Base-by-base conservation (phyloP, 352 stramenopile species). In the Phytophthora agathidicida region DNA sequence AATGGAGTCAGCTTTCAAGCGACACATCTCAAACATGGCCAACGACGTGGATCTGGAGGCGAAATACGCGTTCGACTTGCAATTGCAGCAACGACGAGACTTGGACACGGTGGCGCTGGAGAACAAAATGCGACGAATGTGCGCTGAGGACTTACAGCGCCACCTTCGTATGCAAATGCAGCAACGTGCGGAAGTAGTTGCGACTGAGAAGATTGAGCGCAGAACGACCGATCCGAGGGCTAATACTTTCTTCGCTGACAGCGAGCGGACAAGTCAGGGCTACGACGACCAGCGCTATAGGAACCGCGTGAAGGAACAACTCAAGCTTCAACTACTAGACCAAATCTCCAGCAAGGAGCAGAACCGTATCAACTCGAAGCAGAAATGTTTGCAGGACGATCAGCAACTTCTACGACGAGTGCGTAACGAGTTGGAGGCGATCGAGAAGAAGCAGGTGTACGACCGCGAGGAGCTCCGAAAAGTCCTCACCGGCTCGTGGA, bases 321-420 rank as follows among this genome's bases (percentile, higher is more conserved):
- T 90, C 27, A 88, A 88, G 63, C 39, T 69, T 3, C 71, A 84
- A 23, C 39, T 90, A 28, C 65, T 85, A 44, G 67, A 70, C 19
- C 82, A 93, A 50, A 91, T 93, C 39, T 64, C 65, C 16, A 42
- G 46, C 35, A 86, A 88, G 30, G 74, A 87, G 56, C 64, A 75
- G 23, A 68, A 85, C 20, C 76, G 78, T 14, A 31, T 63, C 30
- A 65, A 70, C 16, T 49, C 44, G 22, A 65, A 71, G 30, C 65
- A 88, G 33, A 71, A 64, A 24, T 31, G 71, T 10, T 51, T 93
- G 20, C 69, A 79, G 19, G 80, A 91, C 24, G 83, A 93, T 48
- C 66, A 75, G 31, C 45, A 62, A 3, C 83, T 90, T 36, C 47
- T 93, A 9, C 78, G 67, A 3, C 71, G 73, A 17, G 61, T 91